Evolutionary conservation across 192 early-diverging fungal genomes (phyloP).

Genomic region (Podila minutissima): DNA sequence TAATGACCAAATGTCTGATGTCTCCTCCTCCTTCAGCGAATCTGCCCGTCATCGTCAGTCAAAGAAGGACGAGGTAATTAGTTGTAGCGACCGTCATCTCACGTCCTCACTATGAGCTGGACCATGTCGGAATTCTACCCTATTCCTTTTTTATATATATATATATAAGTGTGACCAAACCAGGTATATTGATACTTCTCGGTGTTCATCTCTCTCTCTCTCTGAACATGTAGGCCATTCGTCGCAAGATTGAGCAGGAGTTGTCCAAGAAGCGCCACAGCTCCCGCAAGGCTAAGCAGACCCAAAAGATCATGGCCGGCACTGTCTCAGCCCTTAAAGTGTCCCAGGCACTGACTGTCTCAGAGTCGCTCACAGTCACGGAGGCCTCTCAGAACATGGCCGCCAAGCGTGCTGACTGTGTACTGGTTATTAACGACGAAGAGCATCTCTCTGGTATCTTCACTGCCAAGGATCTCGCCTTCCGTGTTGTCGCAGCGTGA

Average conservation of each 20-base stretch:
- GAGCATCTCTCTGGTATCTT: conserved; percentile 95
- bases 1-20: conserved; percentile 53
- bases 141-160: background rate
- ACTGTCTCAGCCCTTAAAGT: conserved; percentile 93
- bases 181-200: too few species aligned
- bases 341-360: conserved; percentile 86
- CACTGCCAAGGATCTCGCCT: conserved; percentile 98
- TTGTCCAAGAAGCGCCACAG: conserved; percentile 68
- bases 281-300: conserved; percentile 48
- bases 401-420: conserved; percentile 94
- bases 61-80: conserved; percentile 56
- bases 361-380: conserved; percentile 77
- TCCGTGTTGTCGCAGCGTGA: conserved; percentile 84
- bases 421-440: conserved; percentile 93
- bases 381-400: conserved; percentile 97
- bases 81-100: too few species aligned
- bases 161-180: too few species aligned
- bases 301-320: conserved; percentile 64
- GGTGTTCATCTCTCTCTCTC: background rate
- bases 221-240: conserved; percentile 55
- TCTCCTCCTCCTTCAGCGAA: conserved; percentile 51
- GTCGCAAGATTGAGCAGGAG: conserved; percentile 80
- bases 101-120: too few species aligned
- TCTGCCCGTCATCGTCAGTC: conserved; percentile 53
- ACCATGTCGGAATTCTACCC: background rate